Conservation (phyloP, 257 asterid species). For the Henckelia pumila region DNA sequence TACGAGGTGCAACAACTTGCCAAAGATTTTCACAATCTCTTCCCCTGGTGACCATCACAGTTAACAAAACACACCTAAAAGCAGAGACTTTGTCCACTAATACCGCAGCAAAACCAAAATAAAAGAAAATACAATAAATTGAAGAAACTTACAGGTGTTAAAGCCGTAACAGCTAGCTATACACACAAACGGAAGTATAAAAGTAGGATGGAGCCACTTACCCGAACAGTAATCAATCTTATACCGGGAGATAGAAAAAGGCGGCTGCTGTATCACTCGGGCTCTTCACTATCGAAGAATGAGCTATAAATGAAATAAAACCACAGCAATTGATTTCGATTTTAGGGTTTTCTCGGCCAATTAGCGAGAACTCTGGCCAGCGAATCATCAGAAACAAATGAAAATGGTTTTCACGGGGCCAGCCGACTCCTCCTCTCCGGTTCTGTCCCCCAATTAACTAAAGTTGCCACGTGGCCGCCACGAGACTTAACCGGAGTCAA, state of each 20-base stretch:
- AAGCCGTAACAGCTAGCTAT: constrained; percentile 10
- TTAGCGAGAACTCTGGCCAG: constrained; percentile 33
- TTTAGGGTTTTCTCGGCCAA: neutral
- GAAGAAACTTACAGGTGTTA: constrained; percentile 41
- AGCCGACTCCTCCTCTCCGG: constrained; percentile 26
- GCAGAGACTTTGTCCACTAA: neutral
- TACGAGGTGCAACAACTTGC: constrained; percentile 7
- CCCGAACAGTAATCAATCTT: constrained; percentile 13
- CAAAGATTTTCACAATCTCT: constrained; percentile 9
- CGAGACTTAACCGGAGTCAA: too few relatives aligned
- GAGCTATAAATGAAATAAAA: constrained; percentile 32
- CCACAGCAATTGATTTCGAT: constrained; percentile 3
- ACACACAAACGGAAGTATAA: neutral
- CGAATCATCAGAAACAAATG: constrained; percentile 14
- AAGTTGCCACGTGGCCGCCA: neutral
- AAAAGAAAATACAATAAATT: neutral
- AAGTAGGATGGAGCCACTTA: constrained; percentile 5
- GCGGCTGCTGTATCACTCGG: constrained; percentile 59
- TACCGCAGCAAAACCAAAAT: neutral
- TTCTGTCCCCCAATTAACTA: neutral
- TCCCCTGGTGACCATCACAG: constrained; percentile 1
- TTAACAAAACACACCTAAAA: constrained; percentile 13
- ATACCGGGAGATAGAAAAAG: constrained; percentile 34
- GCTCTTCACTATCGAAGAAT: constrained; percentile 34
- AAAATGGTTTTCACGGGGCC: constrained; percentile 27